Evolutionary conservation across 345 rosid genomes (phyloP), one percentile per base, ranked within the genome.

Genomic region (Garcia nutans): DNA sequence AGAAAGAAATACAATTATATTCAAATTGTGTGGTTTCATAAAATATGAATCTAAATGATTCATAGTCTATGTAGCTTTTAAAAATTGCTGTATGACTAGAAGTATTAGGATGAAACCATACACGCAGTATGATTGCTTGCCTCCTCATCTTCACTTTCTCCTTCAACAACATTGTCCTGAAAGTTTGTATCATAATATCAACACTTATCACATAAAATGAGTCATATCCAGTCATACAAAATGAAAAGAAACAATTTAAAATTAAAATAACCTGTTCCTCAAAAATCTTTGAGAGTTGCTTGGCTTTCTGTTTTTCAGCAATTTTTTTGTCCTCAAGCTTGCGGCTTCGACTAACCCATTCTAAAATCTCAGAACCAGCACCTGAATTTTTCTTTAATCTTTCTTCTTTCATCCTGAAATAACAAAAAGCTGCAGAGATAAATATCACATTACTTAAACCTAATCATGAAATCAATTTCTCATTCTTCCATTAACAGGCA

Each of bases 321-420:
- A 83, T 89, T 84, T 82, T 84, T 74, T 86, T 88, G 79, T 88
- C 92, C 82, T 86, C 98, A 63, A 96, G 82, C 82, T 92, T 92
- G 66, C 96, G 93, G 74, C 90, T 92, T 76, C 65, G 88, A 81
- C 73, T 66, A 79, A 96, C 98, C 96, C 98, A 96, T 31, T 90
- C 68, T 77, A 86, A 82, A 78, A 87, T 82, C 81, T 90, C 98
- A 71, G 96, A 81, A 76, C 70, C 88, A 75, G 75, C 88, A 71
- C 88, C 97, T 73, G 80, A 59, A 74, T 90, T 88, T 79, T 88
- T 90, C 85, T 80, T 93, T 41, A 72, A 60, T 79, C 97, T 88
- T 83, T 90, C 92, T 81, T 90, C 97, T 84, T 83, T 93, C 91
- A 94, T 87, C 92, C 99, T 91, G 74, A 78, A 55, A 54, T 65